phyloP scores from a whole-genome alignment of 225 moss, liverwort and hornwort genomes.

The Pseudisothecium myosuroides region DNA sequence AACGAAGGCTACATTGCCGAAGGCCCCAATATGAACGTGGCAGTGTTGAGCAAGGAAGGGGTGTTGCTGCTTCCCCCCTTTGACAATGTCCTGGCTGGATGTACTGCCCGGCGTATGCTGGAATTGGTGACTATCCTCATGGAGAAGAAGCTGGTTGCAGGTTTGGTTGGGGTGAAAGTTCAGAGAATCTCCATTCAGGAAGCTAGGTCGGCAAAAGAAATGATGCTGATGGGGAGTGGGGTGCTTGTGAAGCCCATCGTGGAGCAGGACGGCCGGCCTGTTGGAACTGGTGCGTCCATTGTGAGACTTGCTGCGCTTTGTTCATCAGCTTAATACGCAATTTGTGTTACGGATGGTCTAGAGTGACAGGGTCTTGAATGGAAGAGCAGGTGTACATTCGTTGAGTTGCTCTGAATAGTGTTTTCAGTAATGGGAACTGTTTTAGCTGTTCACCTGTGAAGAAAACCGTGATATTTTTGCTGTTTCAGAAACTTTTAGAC shows the following conservation, averaged over 20 bases:
- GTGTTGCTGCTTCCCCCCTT: conserved; percentile 56
- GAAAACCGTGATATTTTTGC: background rate
- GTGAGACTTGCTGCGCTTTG: background rate
- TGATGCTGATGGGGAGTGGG: conserved; percentile 84
- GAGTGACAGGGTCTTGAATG: background rate
- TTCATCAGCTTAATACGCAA: background rate
- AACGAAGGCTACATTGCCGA: conserved; percentile 74
- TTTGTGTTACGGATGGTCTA: background rate
- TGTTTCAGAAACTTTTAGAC: background rate
- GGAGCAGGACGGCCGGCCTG: conserved; percentile 61
- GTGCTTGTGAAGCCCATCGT: conserved; percentile 62
- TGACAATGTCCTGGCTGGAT: conserved; percentile 71
- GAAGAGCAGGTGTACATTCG: background rate
- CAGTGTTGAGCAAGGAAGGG: conserved; percentile 28
- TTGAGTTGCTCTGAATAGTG: background rate
- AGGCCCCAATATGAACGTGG: conserved; percentile 80
- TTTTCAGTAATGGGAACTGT: background rate
- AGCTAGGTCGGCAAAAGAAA: conserved; percentile 60
- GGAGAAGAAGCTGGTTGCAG: background rate
- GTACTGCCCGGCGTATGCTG: conserved; percentile 58
- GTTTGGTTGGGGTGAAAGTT: conserved; percentile 29
- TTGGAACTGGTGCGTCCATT: conserved; percentile 53
- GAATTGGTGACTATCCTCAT: conserved; percentile 24
- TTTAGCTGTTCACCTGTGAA: background rate
- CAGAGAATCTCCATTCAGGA: conserved; percentile 47